phyloP scores from a whole-genome alignment of 768 basidiomycete genomes.

The Amanita fuliginea region DNA sequence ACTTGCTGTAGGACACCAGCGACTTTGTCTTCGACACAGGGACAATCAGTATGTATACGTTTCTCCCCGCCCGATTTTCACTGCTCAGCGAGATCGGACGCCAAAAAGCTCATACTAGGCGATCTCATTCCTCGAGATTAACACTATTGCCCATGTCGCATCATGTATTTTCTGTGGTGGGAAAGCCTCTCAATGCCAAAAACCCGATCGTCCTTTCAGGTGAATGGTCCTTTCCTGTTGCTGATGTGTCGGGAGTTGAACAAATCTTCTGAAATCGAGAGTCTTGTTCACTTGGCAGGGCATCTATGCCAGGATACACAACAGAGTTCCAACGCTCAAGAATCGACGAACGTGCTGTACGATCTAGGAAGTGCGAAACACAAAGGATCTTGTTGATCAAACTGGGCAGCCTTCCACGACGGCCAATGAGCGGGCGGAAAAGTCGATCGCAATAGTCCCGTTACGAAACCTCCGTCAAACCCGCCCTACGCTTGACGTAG shows the following conservation, averaged over 20 bases:
- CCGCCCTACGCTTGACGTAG: no score
- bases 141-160: constrained; percentile 10
- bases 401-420: neutral
- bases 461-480: neutral
- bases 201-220: constrained; percentile 4
- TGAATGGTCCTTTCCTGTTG: neutral
- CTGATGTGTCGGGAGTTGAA: no score
- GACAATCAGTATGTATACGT: neutral
- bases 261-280: constrained; percentile 1
- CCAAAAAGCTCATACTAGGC: constrained; percentile 11
- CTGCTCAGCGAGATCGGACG: neutral
- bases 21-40: no score
- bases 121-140: constrained; percentile 11
- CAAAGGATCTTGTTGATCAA: neutral
- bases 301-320: neutral
- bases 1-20: neutral
- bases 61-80: neutral
- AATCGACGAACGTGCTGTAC: neutral
- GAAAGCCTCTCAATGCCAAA: constrained; percentile 12
- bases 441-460: neutral
- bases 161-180: constrained; percentile 12
- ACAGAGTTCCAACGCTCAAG: neutral
- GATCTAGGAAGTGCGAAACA: neutral
- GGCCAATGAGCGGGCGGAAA: no score
- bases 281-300: neutral